Conservation (phyloP, 148 eudicot species). For the Rhododendron molle region DNA sequence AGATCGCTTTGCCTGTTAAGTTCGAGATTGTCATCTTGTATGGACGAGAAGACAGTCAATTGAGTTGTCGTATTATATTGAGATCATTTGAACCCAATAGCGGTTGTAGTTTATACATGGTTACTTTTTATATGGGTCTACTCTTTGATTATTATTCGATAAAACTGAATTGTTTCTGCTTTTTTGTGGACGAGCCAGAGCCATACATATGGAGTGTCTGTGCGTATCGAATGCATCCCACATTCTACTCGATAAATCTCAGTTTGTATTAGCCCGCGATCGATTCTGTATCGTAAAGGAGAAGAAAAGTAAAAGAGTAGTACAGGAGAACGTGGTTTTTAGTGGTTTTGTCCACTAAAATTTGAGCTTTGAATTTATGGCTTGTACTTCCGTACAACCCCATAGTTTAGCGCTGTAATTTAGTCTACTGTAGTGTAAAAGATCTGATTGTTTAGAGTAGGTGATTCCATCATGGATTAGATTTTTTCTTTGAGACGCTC, state of each 20-base stretch:
- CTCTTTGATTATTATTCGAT: background rate
- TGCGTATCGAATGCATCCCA: background rate
- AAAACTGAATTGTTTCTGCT: background rate
- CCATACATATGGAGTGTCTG: background rate
- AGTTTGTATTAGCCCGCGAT: background rate
- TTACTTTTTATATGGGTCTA: background rate
- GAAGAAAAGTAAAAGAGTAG: background rate
- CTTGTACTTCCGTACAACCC: background rate
- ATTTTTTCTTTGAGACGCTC: background rate
- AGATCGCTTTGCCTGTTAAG: background rate
- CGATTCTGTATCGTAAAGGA: background rate
- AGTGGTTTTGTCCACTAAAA: background rate
- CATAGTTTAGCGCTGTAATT: background rate
- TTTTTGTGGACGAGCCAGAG: background rate
- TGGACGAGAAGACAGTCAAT: background rate
- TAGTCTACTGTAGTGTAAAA: background rate
- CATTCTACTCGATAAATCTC: background rate
- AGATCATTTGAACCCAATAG: background rate
- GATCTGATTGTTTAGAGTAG: background rate
- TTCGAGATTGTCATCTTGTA: background rate
- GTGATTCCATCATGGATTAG: too few relatives aligned
- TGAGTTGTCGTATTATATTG: background rate
- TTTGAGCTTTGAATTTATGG: background rate
- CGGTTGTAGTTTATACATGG: background rate
- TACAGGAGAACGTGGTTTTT: background rate